Evolutionary conservation across 192 early-diverging fungal genomes (phyloP), one percentile per base, ranked within the genome.

Genomic region (Glomus cerebriforme): DNA sequence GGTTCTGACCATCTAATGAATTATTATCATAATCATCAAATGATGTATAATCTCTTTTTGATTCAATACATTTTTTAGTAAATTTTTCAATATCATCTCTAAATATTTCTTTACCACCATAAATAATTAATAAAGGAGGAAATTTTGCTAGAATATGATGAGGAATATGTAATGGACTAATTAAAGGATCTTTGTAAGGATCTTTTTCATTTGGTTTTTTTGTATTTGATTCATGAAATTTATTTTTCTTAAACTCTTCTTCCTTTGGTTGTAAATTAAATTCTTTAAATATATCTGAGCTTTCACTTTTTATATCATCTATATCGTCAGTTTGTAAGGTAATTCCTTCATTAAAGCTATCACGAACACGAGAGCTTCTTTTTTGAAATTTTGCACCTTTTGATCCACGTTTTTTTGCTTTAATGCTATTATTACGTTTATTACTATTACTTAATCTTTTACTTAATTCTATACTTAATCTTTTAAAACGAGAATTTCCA

Each of bases 31-130:
- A n/a, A 39, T 39, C 43, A 24, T 43, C 49, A 7, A 54, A 54
- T 22, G 26, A 7, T 17, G 2, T 9, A 19, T 59, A 54, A 73
- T 2, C 4, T 59, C 62, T 75, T n/a, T 75, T 75, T 9, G 58
- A 34, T 60, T 75, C 59, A n/a, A 75, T 62, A 62, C 58, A 62
- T 62, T 75, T 75, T 27, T 62, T 13, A 35, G 19, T n/a, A 17
- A 75, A 75, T 24, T 17, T 62, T 63, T 75, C 73, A 75, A 75
- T 75, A 39, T 75, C 73, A 62, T 75, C 73, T 35, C 15, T 75
- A 62, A 75, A 60, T 2, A 75, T 26, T 75, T 75, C 73, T 34
- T 75, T 75, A 34, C 73, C 73, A n/a, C 73, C 73, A n/a, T 75
- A 75, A 19, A 34, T 17, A 37, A 75, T 39, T 24, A 75, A 62